Base-by-base conservation (phyloP, 148 eudicot genomes). In the Polygonum aviculare region DNA sequence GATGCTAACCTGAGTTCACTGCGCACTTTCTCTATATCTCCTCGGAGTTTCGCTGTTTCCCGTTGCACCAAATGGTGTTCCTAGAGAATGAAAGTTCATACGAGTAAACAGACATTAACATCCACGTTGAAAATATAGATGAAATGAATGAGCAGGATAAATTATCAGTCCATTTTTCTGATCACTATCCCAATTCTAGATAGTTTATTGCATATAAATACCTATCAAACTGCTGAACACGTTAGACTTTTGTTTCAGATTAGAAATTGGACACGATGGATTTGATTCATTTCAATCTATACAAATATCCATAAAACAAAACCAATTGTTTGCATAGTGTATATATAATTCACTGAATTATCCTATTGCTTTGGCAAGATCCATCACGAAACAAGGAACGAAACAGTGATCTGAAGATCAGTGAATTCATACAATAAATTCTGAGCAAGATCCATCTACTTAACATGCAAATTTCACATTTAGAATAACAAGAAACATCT, bases 41-140 rank as follows among this genome's bases (percentile, higher is more conserved):
- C 81, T 77, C 84, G 85, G 67, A 90, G 85, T 79, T 89, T 90
- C 81, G 86, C 93, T 15, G 84, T 87, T 87, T 93, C 97, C 14
- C 85, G 87, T 85, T 89, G 90, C 88, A 90, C 77, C 78, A 87
- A 90, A 80, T 86, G 96, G 75, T 93, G 88, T n/a, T 86, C 91
- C 98, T 90, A 93, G 83, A 86, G 60, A 54, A 51, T 40, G 2
- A 75, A 31, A 5, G 18, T 39, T 26, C 18, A 36, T 54, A 22
- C 50, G 57, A 62, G 40, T 12, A 38, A 38, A 7, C 18, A 44
- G 62, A 12, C 69, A 47, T 69, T 12, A 16, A 45, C 57, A 72
- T 7, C 47, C 11, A 52, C 59, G 10, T 15, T 9, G 2, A 19
- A 8, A 15, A 72, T 72, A 72, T 11, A 72, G 22, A n/a, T 11